These are phyloP conservation scores for Pythium aristosporum DNA, from an alignment of 352 stramenopile genomes.

Conservation along the genomic window DNA sequence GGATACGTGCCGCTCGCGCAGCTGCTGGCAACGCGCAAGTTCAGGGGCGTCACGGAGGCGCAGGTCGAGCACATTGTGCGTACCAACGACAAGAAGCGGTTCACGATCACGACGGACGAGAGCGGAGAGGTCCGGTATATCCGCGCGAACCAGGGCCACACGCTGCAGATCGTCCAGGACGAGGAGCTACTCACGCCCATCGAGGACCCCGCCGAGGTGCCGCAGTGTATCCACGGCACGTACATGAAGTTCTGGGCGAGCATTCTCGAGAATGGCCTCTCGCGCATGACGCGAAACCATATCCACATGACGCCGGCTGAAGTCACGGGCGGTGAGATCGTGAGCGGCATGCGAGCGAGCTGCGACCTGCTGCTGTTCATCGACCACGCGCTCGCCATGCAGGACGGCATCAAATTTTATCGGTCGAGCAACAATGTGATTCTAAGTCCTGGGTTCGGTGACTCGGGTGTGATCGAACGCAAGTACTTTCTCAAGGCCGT, in stretches of 20 bases:
- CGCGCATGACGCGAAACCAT: constrained; percentile 83
- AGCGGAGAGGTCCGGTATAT: constrained; percentile 47
- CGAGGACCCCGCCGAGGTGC: constrained; percentile 40
- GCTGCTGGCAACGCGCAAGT: constrained; percentile 54
- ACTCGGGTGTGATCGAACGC: constrained; percentile 45
- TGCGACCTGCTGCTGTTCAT: constrained; percentile 81
- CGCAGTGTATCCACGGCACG: constrained; percentile 76
- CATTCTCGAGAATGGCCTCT: constrained; percentile 57
- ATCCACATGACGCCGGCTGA: constrained; percentile 80
- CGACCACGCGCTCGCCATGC: constrained; percentile 52
- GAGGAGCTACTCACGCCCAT: constrained; percentile 70
- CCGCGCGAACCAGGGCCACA: constrained; percentile 83
- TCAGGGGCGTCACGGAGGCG: constrained; percentile 44
- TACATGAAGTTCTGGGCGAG: constrained; percentile 69
- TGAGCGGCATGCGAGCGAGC: constrained; percentile 73
- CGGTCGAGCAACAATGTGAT: constrained; percentile 86
- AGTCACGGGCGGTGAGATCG: constrained; percentile 45
- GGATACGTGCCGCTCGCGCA: constrained; percentile 61
- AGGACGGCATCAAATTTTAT: constrained; percentile 78
- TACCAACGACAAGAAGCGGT: constrained; percentile 74
- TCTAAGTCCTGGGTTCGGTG: constrained; percentile 55
- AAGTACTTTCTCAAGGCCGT: constrained; percentile 69
- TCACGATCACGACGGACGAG: constrained; percentile 60
- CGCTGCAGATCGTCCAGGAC: constrained; percentile 61
- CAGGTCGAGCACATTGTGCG: constrained; percentile 70